Conservation (phyloP, 192 early-diverging fungal genomes). For the Blastocladiella britannica region DNA sequence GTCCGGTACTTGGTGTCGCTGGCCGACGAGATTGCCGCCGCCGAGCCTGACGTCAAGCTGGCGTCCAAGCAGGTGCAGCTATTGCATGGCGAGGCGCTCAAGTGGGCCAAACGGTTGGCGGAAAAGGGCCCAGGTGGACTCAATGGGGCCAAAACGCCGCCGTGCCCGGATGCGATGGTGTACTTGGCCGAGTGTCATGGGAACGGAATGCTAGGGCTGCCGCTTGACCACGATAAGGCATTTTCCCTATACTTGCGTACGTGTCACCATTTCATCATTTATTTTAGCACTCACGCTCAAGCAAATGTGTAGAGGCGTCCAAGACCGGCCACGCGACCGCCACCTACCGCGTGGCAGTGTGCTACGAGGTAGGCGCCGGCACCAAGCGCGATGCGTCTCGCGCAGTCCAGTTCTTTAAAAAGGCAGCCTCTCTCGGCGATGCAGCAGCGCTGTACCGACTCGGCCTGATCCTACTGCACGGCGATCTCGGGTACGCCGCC, state of each 20-base stretch:
- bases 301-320: no score
- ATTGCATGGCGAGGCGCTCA: slow-evolving; percentile 58
- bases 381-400: slow-evolving; percentile 60
- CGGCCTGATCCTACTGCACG: slow-evolving; percentile 76
- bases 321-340: slow-evolving; percentile 79
- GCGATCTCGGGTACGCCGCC: slow-evolving; percentile 44
- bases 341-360: slow-evolving; percentile 85
- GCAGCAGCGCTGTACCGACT: slow-evolving; percentile 95
- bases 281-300: no score
- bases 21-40: slow-evolving; percentile 37
- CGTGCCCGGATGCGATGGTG: slow-evolving; percentile 78
- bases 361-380: slow-evolving; percentile 89
- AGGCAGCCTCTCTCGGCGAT: slow-evolving; percentile 74
- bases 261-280: no score
- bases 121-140: slow-evolving; percentile 4
- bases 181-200: slow-evolving; percentile 77
- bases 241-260: slow-evolving; percentile 74
- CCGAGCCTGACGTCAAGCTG: slow-evolving; percentile 45
- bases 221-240: slow-evolving; percentile 67
- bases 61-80: slow-evolving; percentile 47
- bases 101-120: slow-evolving; percentile 66
- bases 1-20: slow-evolving; percentile 69
- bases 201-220: slow-evolving; percentile 55
- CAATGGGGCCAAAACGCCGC: slow-evolving; percentile 23
- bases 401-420: slow-evolving; percentile 77